Evolutionary conservation across 257 asterid species (phyloP), one percentile per base, ranked within the genome.

Genomic region (Osmanthus fragrans): DNA sequence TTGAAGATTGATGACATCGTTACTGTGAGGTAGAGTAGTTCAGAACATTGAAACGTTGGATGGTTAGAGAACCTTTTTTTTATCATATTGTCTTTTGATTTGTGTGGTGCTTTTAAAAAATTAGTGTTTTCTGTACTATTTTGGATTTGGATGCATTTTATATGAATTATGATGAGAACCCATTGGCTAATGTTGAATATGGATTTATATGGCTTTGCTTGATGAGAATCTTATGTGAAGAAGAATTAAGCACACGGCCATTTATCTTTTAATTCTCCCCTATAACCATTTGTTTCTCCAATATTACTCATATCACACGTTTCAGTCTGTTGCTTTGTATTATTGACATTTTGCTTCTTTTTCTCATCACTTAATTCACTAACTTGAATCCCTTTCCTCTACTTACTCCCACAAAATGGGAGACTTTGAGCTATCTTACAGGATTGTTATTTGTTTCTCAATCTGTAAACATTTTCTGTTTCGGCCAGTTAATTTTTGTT

Each of bases 1-100:
- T 82, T 96, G 93, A 96, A 96, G 97, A 96, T 96, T 73, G 99
- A 96, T 73, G 99, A 96, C 86, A 93, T 96, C 70, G 99, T 96
- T 79, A 93, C 98, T 2, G 99, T 96, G 86, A 89, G 98, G 97
- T 96, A 93, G 91, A 89, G 60, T 69, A 73, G 69, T 58, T 76
- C 71, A 23, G 33, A 67, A 39, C 77, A 70, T 65, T 66, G 21
- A 67, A 30, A 18, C 36, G 68, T 64, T 70, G 82, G 77, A 67
- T 60, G 25, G 69, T 64, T 78, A 68, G 83, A 80, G 32, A 72
- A 69, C 40, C 2, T 1, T 37, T 7, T 9, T 37, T 37, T 37
- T 36, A 49, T 74, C 33, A 11, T 79, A 71, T 74, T 83, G 51
- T 76, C 64, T 65, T 79, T 79, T 79, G 63, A 23, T 74, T 79